Conservation (phyloP, 495 filamentous ascomycete genomes). For the Penicillium psychrofluorescens region DNA sequence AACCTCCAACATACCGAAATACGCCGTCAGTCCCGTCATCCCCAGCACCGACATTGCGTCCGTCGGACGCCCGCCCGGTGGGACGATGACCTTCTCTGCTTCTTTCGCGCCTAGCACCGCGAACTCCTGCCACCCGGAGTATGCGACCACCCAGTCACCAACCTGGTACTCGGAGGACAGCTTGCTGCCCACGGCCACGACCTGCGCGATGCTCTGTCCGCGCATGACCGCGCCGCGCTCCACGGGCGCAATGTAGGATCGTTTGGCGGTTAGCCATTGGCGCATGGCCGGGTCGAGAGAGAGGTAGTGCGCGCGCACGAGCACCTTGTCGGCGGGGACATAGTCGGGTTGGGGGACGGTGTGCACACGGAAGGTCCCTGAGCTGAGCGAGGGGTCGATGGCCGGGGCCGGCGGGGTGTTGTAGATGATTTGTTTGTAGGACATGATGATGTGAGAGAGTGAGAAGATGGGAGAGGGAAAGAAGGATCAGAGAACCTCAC, state of each 20-base stretch:
- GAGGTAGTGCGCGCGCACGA: conserved; percentile 60
- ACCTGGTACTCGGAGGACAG: conserved; percentile 32
- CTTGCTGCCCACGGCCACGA: conserved; percentile 35
- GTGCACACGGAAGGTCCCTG: conserved; percentile 49
- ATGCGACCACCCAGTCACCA: conserved; percentile 46
- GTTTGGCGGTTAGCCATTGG: conserved; percentile 60
- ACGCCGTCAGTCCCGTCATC: conserved; percentile 57
- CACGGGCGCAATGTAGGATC: conserved; percentile 64
- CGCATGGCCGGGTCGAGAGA: conserved; percentile 81
- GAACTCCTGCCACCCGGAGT: conserved; percentile 57
- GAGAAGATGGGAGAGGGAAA: neutral
- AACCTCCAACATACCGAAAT: conserved; percentile 57
- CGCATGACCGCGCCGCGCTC: conserved; percentile 62
- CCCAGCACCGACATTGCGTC: conserved; percentile 55
- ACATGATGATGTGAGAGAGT: conserved; percentile 15
- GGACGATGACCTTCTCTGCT: conserved; percentile 37
- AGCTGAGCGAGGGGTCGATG: conserved; percentile 32
- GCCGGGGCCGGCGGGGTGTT: conserved; percentile 28
- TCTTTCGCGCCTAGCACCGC: conserved; percentile 42
- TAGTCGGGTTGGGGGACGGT: conserved; percentile 35
- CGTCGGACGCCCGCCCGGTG: conserved; percentile 39
- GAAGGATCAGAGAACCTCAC: neutral
- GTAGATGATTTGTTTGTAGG: conserved; percentile 38
- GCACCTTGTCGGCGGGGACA: conserved; percentile 52
- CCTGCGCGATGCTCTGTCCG: conserved; percentile 48